Evolutionary conservation across 331 rosid species (phyloP).

Genomic region (Erythrophleum ivorense): DNA sequence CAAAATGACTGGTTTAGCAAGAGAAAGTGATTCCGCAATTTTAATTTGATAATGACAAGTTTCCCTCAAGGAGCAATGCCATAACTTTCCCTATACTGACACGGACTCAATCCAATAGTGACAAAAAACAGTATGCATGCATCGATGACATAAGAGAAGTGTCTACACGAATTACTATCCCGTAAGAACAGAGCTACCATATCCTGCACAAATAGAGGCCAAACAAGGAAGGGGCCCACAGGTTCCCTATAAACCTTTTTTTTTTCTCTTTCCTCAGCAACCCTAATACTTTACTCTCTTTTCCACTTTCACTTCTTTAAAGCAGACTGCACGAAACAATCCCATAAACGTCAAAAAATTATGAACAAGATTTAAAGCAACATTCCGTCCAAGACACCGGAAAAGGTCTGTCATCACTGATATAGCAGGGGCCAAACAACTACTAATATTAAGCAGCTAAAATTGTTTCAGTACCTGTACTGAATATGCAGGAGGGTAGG

Average conservation of each 20-base stretch:
- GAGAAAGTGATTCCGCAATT: not conserved
- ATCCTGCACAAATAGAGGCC: not conserved
- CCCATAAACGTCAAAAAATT: not conserved
- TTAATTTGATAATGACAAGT: not conserved
- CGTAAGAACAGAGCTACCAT: not conserved
- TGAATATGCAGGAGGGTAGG: conserved; percentile 88
- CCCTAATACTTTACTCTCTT: too few relatives aligned
- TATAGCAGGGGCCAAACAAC: not conserved
- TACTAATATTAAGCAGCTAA: not conserved
- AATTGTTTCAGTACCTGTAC: conserved; percentile 65
- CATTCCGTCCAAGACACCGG: not conserved
- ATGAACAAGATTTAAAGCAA: not conserved
- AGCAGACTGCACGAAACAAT: not conserved
- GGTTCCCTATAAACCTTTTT: too few relatives aligned
- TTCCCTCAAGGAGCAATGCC: not conserved
- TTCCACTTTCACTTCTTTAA: too few relatives aligned
- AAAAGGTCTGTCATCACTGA: not conserved
- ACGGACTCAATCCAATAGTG: not conserved
- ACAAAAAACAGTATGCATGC: not conserved
- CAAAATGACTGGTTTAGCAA: not conserved
- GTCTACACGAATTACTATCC: not conserved
- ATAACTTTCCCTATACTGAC: too few relatives aligned
- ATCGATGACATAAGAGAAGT: not conserved
- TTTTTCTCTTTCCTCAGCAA: too few relatives aligned
- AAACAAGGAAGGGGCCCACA: not conserved